Base-by-base conservation (phyloP, 2,329 filamentous ascomycete species). In the Raffaelea arxii region DNA sequence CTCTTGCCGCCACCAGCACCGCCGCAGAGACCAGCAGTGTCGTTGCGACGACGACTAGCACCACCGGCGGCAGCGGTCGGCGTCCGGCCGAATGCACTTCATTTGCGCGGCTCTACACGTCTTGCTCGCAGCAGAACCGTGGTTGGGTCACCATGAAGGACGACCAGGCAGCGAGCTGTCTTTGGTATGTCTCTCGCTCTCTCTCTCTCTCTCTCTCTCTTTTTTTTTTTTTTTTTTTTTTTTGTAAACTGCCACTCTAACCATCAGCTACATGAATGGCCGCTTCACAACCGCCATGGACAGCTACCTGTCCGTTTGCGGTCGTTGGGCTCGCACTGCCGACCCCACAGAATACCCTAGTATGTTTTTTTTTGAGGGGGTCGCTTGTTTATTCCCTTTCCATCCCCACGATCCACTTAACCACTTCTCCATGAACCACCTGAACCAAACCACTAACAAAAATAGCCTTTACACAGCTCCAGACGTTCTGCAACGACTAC, bases 121-220 rank as follows among this genome's bases (percentile, higher is more conserved):
- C 55, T 7, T 60, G 58, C 50, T 49, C 46, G 4, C 38, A 46
- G 14, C 23, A 49, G 10, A 19, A 46, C 6, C 41, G 27, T 11
- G 48, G 44, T 16, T 46, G 54, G 38, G 4, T 21, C 19, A 52
- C 53, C 7, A 46, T 51, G 21, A 21, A 38, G n/a, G 32, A 41
- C 10, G 27, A 4, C 9, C 43, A 54, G 4, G 30, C 46, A 12
- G 56, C 55, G 2, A 49, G 44, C 3, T 61, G 59, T 43, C 25
- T 61, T 12, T 61, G 59, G 55, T 58, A 22, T 16, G 53, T 32
- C n/a, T n/a, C n/a, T n/a, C n/a, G n/a, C n/a, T n/a, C n/a, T n/a
- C n/a, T n/a, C n/a, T n/a, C n/a, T n/a, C n/a, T n/a, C n/a, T n/a
- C n/a, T n/a, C n/a, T 10, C 7, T n/a, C 14, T 12, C n/a, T 19